Percentiles rank a stretch among this genome's conserved stretches.
Conservation (phyloP, 768 basidiomycete species). For the Tephrocybe sp. region DNA sequence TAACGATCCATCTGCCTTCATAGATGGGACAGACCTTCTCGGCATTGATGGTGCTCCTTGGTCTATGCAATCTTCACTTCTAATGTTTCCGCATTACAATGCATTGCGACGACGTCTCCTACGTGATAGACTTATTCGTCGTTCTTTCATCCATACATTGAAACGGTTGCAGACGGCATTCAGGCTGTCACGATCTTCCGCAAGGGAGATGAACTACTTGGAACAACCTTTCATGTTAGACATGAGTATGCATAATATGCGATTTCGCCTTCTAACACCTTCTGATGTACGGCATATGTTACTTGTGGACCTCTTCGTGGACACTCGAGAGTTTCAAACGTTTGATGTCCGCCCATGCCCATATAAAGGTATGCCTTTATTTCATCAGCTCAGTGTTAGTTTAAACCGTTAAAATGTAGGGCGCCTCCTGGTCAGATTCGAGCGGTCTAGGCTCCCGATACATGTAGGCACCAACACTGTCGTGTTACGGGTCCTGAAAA, state of each 20-base stretch:
- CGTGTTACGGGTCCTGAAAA: not conserved
- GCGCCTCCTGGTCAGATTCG: not conserved
- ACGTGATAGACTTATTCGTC: not conserved
- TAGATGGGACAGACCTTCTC: not conserved
- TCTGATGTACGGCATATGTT: not conserved
- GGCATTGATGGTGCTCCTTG: not conserved
- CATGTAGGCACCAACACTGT: not conserved
- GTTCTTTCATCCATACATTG: not conserved
- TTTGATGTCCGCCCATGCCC: not conserved
- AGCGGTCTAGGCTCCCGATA: not conserved
- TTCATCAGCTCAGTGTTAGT: not conserved
- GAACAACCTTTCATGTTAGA: constrained; percentile 1
- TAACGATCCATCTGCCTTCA: not conserved
- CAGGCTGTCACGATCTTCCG: not conserved
- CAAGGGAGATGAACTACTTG: not conserved
- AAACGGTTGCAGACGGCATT: not conserved
- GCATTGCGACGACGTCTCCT: not conserved
- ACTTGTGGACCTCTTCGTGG: not conserved
- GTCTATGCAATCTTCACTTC: not conserved
- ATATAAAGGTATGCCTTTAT: not conserved
- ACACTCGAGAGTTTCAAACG: not conserved
- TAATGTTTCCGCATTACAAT: not conserved
- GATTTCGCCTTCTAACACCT: not conserved
- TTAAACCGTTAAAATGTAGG: not conserved
- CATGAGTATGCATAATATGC: not conserved